A percentile compares a stretch with the other conserved stretches of the same genome.
phyloP scores from a whole-genome alignment of 257 asterid species.

The Solanum virginianum region DNA sequence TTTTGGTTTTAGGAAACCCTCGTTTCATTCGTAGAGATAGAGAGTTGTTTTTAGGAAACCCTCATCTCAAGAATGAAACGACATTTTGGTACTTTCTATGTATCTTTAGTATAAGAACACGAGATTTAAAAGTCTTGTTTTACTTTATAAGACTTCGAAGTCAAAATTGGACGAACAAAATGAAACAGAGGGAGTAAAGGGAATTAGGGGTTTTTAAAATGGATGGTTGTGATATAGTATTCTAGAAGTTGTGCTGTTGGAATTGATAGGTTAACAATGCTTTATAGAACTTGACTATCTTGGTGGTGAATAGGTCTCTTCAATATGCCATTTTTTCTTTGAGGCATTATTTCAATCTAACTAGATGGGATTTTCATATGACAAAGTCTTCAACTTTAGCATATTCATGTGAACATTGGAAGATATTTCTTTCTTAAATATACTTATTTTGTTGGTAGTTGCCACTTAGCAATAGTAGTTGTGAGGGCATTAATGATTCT shows the following conservation, averaged over 20 bases:
- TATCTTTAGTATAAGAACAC: not conserved
- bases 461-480: not conserved
- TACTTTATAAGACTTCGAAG: too few relatives aligned
- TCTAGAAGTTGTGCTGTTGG: not conserved
- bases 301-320: conserved; percentile 5
- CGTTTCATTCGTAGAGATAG: too few relatives aligned
- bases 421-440: not conserved
- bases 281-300: not conserved
- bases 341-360: not conserved
- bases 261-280: not conserved
- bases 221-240: not conserved
- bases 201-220: not conserved
- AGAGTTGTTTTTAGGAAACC: too few relatives aligned
- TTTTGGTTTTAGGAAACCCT: too few relatives aligned
- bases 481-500: not conserved
- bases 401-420: not conserved
- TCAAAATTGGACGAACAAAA: too few relatives aligned
- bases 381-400: not conserved
- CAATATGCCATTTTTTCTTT: conserved; percentile 6
- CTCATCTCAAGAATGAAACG: too few relatives aligned
- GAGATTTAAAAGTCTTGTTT: not conserved
- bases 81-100: not conserved
- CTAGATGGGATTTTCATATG: not conserved
- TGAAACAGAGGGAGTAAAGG: not conserved
- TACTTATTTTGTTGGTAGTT: not conserved